Base-by-base conservation (phyloP, 1,284 basidiomycete species). In the Apiotrichum porosum region DNA sequence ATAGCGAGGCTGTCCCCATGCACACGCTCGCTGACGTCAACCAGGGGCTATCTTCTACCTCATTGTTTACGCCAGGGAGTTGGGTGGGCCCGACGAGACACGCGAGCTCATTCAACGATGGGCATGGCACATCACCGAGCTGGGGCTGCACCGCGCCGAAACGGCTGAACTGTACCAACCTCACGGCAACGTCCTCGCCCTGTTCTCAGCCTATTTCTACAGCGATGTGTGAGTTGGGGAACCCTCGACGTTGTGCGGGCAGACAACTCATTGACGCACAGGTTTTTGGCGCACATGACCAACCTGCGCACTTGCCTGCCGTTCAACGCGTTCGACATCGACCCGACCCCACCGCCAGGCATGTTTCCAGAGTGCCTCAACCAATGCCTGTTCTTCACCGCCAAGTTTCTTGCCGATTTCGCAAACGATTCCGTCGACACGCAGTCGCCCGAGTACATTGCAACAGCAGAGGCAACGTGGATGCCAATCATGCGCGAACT, bases 41-140 rank as follows among this genome's bases (percentile, higher is more conserved):
- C 26, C 26, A 61, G 59, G 54, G 52, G 52, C 61, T 0, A 42
- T 59, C 19, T 56, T 59, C 52, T 59, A 49, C 46, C 49, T 63
- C 19, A 46, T 53, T 1, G 51, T 59, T 2, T 61, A 51, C 36
- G 36, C 54, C 6, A 35, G 47, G 14, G 55, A 40, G 4, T 41
- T 51, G 28, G 61, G 58, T 9, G 61, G 59, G 1, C 44, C 53
- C 3, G 45, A 36, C 9, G 61, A 63, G 44, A 54, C 47, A 15
- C 44, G 48, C 24, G 43, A 52, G 13, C 26, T 61, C 31, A 31
- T 61, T 9, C 32, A 51, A 19, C 55, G 57, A 44, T 57, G 61
- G 55, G 61, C 61, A 4, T 57, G 57, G 59, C 56, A 63, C 30
- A 46, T 61, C 21, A 42, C 43, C 6, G 50, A 61, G 21, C 56